Evolutionary conservation across 2,329 filamentous ascomycete species (phyloP).

Genomic region (Talaromyces sp.): DNA sequence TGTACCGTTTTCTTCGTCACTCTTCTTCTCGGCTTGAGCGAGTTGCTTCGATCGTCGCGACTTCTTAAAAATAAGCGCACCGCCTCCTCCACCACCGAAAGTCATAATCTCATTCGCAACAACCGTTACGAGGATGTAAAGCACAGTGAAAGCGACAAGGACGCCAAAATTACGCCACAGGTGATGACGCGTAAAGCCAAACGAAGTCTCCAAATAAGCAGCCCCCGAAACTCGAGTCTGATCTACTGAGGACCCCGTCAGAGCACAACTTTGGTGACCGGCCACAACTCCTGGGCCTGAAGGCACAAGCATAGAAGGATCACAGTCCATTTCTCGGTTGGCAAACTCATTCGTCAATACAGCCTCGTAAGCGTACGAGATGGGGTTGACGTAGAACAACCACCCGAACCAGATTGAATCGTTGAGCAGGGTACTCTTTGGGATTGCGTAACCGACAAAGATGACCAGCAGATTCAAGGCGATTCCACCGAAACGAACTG

Average conservation of each 20-base stretch:
- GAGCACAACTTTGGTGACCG: constrained; percentile 59
- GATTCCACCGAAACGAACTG: constrained; percentile 62
- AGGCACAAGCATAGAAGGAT: constrained; percentile 55
- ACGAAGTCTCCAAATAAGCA: constrained; percentile 54
- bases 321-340: constrained; percentile 56
- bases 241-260: constrained; percentile 56
- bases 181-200: constrained; percentile 56
- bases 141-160: constrained; percentile 68
- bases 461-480: constrained; percentile 60
- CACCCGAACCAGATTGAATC: constrained; percentile 65
- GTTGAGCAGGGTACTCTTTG: constrained; percentile 57
- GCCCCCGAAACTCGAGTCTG: constrained; percentile 51
- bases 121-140: constrained; percentile 71
- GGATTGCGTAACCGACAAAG: constrained; percentile 66
- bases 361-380: constrained; percentile 63
- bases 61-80: constrained; percentile 68
- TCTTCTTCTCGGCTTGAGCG: constrained; percentile 25
- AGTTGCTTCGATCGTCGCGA: constrained; percentile 47
- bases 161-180: constrained; percentile 75
- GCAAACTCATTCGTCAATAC: constrained; percentile 66
- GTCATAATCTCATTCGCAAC: constrained; percentile 66
- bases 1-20: constrained; percentile 17
- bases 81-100: constrained; percentile 61
- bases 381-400: constrained; percentile 51
- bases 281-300: constrained; percentile 54